Base-by-base conservation (phyloP, 2,329 filamentous ascomycete genomes). In the Lachnellula cervina region DNA sequence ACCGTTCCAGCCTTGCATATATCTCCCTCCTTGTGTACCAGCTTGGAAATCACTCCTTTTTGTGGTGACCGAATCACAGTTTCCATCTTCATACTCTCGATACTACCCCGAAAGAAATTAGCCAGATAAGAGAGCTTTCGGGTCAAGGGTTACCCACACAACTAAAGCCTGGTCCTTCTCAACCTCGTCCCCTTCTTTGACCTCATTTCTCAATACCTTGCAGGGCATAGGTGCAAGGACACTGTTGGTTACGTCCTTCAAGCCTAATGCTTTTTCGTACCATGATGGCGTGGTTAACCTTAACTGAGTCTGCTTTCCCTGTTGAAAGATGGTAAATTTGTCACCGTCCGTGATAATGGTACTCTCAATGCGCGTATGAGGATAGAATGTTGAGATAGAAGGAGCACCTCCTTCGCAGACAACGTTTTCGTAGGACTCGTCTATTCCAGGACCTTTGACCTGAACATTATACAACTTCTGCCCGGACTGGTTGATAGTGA, bases 221-320 rank as follows among this genome's bases (percentile, higher is more conserved):
- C 94, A 97, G 1, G 94, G 94, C 94, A 99, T 99, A 0, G 94
- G 94, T 21, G 94, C 90, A 23, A 89, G 79, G 1, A 97, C 90
- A 52, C 88, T 94, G 57, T 93, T 92, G 6, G 85, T 79, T 0
- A 81, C 80, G 67, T 96, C 90, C 70, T 90, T 92, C 59, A 89
- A 75, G 0, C 93, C 92, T 7, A 97, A 77, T 0, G 90, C 91
- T 73, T 95, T 93, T 65, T 91, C 89, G 56, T 88, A 87, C 91
- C 92, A 99, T 45, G 78, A 77, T 0, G 93, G 91, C 17, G 75
- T 73, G 42, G 80, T 69, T n/a, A 86, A 72, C 9, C 72, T 71
- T 25, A 87, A 70, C 58, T 85, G 79, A 5, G 80, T 82, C 73
- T 84, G 83, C 61, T 74, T 70, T 11, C 83, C 83, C 48, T 78